phyloP scores from a whole-genome alignment of 306 rosid species.

The Erythrophleum fordii region DNA sequence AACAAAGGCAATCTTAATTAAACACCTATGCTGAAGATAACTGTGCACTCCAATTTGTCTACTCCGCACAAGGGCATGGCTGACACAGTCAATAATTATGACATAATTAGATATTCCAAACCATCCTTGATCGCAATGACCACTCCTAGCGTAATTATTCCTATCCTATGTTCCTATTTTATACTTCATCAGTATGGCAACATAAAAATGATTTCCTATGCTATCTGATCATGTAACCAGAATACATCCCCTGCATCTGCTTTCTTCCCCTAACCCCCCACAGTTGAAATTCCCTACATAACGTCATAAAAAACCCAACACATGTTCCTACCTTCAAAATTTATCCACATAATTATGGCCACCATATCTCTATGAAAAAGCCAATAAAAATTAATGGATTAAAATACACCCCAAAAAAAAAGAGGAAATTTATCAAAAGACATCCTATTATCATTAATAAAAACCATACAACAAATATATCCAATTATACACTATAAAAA shows the following conservation, averaged over 20 bases:
- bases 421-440: conserved; percentile 5
- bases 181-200: conserved; percentile 9
- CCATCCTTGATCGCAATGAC: neutral
- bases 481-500: neutral
- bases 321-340: neutral
- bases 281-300: neutral
- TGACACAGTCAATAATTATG: neutral
- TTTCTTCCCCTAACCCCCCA: neutral
- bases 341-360: neutral
- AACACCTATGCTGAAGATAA: conserved; percentile 3
- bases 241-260: neutral
- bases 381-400: conserved; percentile 13
- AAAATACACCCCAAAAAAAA: neutral
- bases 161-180: neutral
- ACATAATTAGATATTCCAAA: neutral
- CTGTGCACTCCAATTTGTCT: conserved; percentile 1
- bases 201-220: neutral
- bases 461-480: conserved; percentile 5
- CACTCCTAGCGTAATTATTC: neutral
- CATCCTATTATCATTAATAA: conserved; percentile 17
- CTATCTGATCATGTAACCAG: neutral
- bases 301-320: neutral
- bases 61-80: neutral
- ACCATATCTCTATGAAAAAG: neutral
- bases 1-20: neutral